phyloP scores from a whole-genome alignment of 2,329 filamentous ascomycete genomes.

The Beauveria australis region DNA sequence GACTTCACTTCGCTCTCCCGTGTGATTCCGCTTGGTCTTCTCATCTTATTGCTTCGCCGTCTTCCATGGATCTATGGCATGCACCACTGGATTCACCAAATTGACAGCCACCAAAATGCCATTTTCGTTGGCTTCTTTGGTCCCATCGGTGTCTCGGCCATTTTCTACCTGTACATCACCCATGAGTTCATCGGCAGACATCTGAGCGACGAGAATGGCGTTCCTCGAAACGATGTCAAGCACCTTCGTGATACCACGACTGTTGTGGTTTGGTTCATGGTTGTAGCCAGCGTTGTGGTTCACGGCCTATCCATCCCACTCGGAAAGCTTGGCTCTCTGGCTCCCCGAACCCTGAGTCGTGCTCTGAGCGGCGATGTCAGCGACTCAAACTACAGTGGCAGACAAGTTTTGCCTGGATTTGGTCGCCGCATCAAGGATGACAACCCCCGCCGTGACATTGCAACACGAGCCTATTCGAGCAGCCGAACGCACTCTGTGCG shows the following conservation, averaged over 20 bases:
- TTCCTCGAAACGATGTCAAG: constrained; percentile 56
- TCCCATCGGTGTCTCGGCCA: constrained; percentile 80
- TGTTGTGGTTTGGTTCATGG: constrained; percentile 79
- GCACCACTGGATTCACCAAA: constrained; percentile 71
- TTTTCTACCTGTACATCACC: constrained; percentile 82
- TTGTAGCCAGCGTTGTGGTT: constrained; percentile 75
- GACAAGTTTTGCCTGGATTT: not conserved
- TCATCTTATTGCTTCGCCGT: constrained; percentile 70
- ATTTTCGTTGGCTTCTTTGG: constrained; percentile 89
- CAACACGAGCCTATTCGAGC: not conserved
- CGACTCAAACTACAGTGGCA: not conserved
- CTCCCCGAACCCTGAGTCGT: constrained; percentile 51
- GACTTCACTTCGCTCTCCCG: constrained; percentile 64
- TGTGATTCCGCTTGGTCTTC: constrained; percentile 62
- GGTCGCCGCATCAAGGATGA: constrained; percentile 11
- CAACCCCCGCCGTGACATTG: not conserved
- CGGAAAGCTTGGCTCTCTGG: constrained; percentile 55
- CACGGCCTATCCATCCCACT: constrained; percentile 78
- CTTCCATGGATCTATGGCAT: constrained; percentile 68
- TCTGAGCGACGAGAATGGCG: constrained; percentile 47
- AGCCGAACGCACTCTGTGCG: not conserved
- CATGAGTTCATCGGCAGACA: constrained; percentile 59
- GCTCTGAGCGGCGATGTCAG: constrained; percentile 10
- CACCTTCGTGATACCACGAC: constrained; percentile 57
- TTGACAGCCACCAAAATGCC: constrained; percentile 65